A percentile compares a stretch with the other conserved stretches of the same genome.
Conservation (phyloP, 2,329 filamentous ascomycete genomes). For the Stromatinia cepivora region DNA sequence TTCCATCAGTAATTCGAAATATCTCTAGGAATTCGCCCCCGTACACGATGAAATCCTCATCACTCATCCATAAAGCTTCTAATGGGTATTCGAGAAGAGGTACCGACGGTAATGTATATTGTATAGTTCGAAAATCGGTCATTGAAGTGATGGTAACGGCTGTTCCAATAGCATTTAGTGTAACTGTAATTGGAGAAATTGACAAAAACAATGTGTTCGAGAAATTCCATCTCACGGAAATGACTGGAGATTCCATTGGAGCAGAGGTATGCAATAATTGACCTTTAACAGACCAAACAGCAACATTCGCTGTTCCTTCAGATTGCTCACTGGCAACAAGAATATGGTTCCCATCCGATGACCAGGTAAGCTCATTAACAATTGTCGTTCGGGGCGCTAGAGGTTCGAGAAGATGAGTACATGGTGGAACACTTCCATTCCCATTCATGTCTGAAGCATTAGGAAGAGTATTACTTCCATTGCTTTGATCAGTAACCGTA, state of each 20-base stretch:
- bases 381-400: constrained; percentile 53
- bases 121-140: constrained; percentile 37
- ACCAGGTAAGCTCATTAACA: constrained; percentile 62
- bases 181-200: constrained; percentile 50
- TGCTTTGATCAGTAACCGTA: constrained; percentile 44
- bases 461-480: constrained; percentile 1
- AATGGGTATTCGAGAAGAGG: constrained; percentile 53
- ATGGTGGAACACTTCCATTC: constrained; percentile 30
- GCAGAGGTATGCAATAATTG: constrained; percentile 54
- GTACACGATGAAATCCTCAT: constrained; percentile 58
- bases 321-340: constrained; percentile 57
- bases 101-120: constrained; percentile 52
- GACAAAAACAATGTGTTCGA: constrained; percentile 55
- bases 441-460: constrained; percentile 20
- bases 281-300: constrained; percentile 58
- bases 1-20: constrained; percentile 50
- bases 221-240: constrained; percentile 63
- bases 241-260: constrained; percentile 59
- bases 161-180: constrained; percentile 51
- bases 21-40: constrained; percentile 56
- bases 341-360: constrained; percentile 55
- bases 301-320: constrained; percentile 52
- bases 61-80: constrained; percentile 61
- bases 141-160: constrained; percentile 55
- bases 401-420: constrained; percentile 54